Percentiles rank a stretch among this genome's conserved stretches.
Conservation (phyloP, 129 eudicot genomes). For the Chrysanthemum seticuspe region DNA sequence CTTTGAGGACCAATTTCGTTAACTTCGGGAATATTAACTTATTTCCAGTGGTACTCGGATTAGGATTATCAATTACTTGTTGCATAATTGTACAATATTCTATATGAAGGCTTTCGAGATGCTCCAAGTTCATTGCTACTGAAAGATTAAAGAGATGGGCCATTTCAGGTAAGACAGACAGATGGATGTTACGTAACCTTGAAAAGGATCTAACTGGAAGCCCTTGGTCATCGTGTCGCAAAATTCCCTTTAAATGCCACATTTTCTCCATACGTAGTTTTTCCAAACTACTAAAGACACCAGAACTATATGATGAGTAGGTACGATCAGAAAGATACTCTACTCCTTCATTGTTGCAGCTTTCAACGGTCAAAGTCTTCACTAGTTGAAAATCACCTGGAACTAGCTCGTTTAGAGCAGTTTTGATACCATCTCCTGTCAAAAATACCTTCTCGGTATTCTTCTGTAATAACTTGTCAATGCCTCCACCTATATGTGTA, state of each 20-base stretch:
- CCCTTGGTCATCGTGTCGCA: conserved; percentile 23
- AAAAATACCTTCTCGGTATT: conserved; percentile 35
- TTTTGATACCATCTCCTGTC: conserved; percentile 36
- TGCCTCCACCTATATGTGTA: conserved; percentile 29
- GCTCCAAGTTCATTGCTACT: conserved; percentile 32
- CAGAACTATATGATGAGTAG: conserved; percentile 13
- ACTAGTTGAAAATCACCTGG: conserved; percentile 32
- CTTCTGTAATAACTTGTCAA: conserved; percentile 27
- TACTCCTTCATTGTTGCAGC: conserved; percentile 26
- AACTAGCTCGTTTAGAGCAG: conserved; percentile 33
- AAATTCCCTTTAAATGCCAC: conserved; percentile 35
- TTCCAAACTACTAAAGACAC: conserved; percentile 31
- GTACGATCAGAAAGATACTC: conserved; percentile 30
- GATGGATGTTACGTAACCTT: conserved; percentile 30
- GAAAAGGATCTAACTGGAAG: conserved; percentile 35
- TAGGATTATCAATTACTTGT: conserved; percentile 29
- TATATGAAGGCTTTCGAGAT: conserved; percentile 34
- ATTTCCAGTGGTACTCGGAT: conserved; percentile 15
- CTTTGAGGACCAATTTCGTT: conserved; percentile 17
- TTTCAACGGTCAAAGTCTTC: conserved; percentile 31
- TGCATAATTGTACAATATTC: conserved; percentile 33
- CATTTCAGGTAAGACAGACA: conserved; percentile 34
- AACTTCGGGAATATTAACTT: conserved; percentile 33
- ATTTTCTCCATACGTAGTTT: conserved; percentile 28
- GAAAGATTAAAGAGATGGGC: conserved; percentile 30